Conservation (phyloP, 805 yeast species). For the Cyberlindnera mrakii region DNA sequence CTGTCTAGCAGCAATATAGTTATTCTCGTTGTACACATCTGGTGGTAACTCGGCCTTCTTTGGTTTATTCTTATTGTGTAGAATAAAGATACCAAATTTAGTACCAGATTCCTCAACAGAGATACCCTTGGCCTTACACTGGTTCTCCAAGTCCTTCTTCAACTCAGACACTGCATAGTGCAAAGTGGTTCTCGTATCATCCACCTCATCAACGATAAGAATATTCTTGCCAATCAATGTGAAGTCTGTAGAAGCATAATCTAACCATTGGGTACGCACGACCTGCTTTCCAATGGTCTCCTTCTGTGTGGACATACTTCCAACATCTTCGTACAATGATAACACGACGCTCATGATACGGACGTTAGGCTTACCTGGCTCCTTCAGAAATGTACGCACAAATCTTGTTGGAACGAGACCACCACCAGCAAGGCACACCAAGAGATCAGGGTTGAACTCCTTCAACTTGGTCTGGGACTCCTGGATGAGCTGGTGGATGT, state of each 20-base stretch:
- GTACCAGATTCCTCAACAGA: constrained; percentile 39
- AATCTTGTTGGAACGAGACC: constrained; percentile 98
- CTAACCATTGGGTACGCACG: constrained; percentile 79
- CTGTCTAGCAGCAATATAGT: constrained; percentile 66
- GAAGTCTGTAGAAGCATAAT: constrained; percentile 54
- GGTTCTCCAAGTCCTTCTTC: constrained; percentile 62
- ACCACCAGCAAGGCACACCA: constrained; percentile 96
- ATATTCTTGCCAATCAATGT: constrained; percentile 65
- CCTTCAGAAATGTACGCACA: constrained; percentile 85
- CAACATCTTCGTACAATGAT: constrained; percentile 82
- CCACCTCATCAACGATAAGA: constrained; percentile 77
- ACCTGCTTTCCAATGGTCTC: constrained; percentile 64
- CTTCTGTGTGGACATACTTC: constrained; percentile 47
- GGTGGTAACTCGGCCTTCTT: constrained; percentile 69
- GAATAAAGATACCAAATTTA: constrained; percentile 67
- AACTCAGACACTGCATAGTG: constrained; percentile 74
- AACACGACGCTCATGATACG: constrained; percentile 93
- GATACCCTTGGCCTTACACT: constrained; percentile 47
- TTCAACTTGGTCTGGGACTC: constrained; percentile 56
- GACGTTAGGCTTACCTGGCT: constrained; percentile 80
- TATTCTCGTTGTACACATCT: constrained; percentile 50
- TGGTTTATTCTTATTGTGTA: constrained; percentile 69
- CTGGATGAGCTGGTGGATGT: constrained; percentile 71
- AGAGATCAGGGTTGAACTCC: constrained; percentile 76
- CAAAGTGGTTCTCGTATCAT: constrained; percentile 79